These are phyloP conservation scores for Trichoderma asperellum DNA, from an alignment of 2,329 filamentous ascomycete genomes.

Conservation along the genomic window DNA sequence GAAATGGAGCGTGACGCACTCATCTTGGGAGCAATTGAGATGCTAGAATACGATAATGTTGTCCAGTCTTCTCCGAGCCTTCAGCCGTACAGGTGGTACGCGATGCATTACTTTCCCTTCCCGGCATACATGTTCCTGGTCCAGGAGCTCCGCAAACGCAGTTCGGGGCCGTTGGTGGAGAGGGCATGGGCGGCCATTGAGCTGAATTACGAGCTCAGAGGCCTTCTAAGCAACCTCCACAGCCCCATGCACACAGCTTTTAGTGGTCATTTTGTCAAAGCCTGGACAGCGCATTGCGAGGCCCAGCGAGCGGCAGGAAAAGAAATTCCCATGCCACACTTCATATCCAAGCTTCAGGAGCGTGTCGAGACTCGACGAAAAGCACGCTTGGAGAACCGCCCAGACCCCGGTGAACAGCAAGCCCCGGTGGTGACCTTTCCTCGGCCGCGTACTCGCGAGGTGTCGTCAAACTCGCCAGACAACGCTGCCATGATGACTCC, in stretches of 20 bases:
- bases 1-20: conserved; percentile 55
- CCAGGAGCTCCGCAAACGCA: conserved; percentile 57
- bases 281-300: conserved; percentile 62
- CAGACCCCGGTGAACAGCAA: conserved; percentile 33
- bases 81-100: conserved; percentile 61
- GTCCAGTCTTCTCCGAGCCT: conserved; percentile 57
- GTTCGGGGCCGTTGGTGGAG: conserved; percentile 59
- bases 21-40: conserved; percentile 58
- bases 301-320: conserved; percentile 52
- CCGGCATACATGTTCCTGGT: conserved; percentile 65
- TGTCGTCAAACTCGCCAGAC: conserved; percentile 29
- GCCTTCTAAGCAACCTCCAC: conserved; percentile 53
- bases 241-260: conserved; percentile 64
- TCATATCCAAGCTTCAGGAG: conserved; percentile 54
- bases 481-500: conserved; percentile 42
- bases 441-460: conserved; percentile 29
- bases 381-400: conserved; percentile 38
- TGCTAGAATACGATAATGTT: conserved; percentile 63
- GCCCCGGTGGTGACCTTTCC: conserved; percentile 37
- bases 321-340: conserved; percentile 48
- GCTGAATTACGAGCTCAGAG: conserved; percentile 57
- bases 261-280: conserved; percentile 61
- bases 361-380: conserved; percentile 44
- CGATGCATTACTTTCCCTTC: conserved; percentile 62
- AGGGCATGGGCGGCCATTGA: conserved; percentile 62